Conservation (phyloP, 169 alveolate species). For the Plasmodium yoelii region DNA sequence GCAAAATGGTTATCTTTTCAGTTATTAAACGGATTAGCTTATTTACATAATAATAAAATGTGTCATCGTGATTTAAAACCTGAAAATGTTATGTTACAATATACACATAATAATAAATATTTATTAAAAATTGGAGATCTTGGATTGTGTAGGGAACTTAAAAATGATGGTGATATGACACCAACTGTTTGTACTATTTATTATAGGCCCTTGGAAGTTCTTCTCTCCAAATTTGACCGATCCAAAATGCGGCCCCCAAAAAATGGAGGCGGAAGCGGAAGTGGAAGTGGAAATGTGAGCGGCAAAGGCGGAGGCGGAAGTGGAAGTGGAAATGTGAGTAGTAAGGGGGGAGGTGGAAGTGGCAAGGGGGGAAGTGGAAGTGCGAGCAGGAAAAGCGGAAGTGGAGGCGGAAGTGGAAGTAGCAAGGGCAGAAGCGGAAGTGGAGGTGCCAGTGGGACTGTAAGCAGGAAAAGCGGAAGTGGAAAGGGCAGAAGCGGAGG, state of each 20-base stretch:
- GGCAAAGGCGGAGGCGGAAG: too few relatives aligned
- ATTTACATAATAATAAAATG: conserved; percentile 94
- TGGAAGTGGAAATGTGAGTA: neutral
- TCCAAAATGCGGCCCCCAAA: conserved; percentile 18
- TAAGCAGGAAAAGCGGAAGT: too few relatives aligned
- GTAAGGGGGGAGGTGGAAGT: too few relatives aligned
- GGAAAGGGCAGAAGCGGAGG: too few relatives aligned
- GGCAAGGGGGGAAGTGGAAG: too few relatives aligned
- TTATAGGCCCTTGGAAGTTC: conserved; percentile 90
- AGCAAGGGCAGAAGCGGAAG: too few relatives aligned
- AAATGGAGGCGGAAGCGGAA: neutral
- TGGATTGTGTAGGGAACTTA: conserved; percentile 91
- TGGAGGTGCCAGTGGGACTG: too few relatives aligned
- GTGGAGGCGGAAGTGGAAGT: too few relatives aligned
- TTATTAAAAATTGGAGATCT: conserved; percentile 92
- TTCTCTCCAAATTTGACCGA: conserved; percentile 79
- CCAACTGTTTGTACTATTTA: conserved; percentile 92
- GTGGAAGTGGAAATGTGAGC: neutral
- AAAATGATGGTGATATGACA: conserved; percentile 88
- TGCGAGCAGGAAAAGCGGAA: too few relatives aligned
- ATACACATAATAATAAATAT: conserved; percentile 72
- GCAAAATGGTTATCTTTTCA: conserved; percentile 93
- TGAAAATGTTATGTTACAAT: conserved; percentile 91
- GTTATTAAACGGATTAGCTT: conserved; percentile 96
- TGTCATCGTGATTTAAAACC: conserved; percentile 93